These are phyloP conservation scores for Xerocomus brunneocitrinus DNA, from an alignment of 768 basidiomycete species.

Conservation along the genomic window DNA sequence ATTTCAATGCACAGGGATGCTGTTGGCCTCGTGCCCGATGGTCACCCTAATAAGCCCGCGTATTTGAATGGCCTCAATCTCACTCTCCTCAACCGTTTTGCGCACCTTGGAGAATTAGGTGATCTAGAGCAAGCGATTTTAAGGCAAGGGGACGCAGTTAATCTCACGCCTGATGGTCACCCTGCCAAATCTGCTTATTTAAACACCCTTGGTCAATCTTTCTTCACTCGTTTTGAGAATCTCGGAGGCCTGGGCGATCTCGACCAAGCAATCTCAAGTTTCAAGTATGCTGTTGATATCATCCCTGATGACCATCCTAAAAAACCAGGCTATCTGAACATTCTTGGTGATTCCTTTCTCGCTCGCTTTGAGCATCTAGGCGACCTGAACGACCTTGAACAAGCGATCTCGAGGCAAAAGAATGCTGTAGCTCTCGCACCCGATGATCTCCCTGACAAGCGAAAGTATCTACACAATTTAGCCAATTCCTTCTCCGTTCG, in stretches of 20 bases:
- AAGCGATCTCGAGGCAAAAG: background rate
- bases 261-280: background rate
- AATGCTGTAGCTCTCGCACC: background rate
- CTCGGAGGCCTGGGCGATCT: background rate
- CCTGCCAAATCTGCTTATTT: background rate
- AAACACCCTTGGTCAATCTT: background rate
- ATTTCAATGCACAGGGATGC: background rate
- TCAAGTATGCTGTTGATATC: background rate
- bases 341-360: background rate
- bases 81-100: background rate
- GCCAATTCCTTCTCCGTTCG: background rate
- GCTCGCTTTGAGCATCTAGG: background rate
- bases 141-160: background rate
- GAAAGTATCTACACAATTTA: background rate
- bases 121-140: slow-evolving; percentile 1
- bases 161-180: background rate
- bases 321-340: background rate
- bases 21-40: background rate
- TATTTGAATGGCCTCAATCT: background rate
- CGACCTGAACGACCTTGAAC: slow-evolving; percentile 2
- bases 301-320: background rate
- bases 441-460: background rate
- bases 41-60: background rate
- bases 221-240: background rate
- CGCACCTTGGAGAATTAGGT: background rate